Evolutionary conservation across 768 basidiomycete species (phyloP), one percentile per base, ranked within the genome.

Genomic region (Harrya chromipes): DNA sequence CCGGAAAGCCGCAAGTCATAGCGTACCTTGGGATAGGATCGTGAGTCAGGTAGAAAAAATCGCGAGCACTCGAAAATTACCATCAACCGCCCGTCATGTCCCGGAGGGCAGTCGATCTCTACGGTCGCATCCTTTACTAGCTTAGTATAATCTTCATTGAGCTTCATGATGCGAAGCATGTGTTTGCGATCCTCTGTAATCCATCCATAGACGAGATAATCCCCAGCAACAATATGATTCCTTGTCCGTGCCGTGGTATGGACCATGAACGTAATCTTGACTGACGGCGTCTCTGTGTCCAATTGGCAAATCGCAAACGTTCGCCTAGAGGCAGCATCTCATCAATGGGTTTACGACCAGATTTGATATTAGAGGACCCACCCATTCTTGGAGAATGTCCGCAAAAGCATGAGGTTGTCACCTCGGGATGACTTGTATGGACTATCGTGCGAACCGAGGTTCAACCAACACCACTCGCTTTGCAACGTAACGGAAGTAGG

Each of bases 371-470:
- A 51, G 9, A 13, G 6, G 29, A 51, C 65, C 14, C 23, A 66
- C 65, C 60, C 36, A 36, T 59, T 64, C 47, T 66, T 61, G 35
- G 53, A 42, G 31, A 55, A 61, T 6, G 65, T 68, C 41, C 59
- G 61, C 46, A 66, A 35, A 36, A 66, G 53, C 33, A 66, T 40
- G 23, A 66, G 57, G 36, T 68, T 20, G 33, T 66, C 66, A 8
- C 65, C 65, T 11, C 59, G 64, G 4, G 65, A 66, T 2, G 65
- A 66, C 24, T 62, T 68, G 41, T 68, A 68, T 2, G 65, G 65
- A 20, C 59, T 59, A 16, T 56, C 66, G 40, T 56, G 47, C 14
- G 46, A 49, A n/a, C 51, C 54, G 36, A 63, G 46, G 23, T 54
- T 38, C 13, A 61, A 31, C 66, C 64, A 65, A 52, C 64, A 65